Percentiles rank a stretch among this genome's conserved stretches.
phyloP scores from a whole-genome alignment of 2,329 filamentous ascomycete species.

The Sodiomyces alkalinus region DNA sequence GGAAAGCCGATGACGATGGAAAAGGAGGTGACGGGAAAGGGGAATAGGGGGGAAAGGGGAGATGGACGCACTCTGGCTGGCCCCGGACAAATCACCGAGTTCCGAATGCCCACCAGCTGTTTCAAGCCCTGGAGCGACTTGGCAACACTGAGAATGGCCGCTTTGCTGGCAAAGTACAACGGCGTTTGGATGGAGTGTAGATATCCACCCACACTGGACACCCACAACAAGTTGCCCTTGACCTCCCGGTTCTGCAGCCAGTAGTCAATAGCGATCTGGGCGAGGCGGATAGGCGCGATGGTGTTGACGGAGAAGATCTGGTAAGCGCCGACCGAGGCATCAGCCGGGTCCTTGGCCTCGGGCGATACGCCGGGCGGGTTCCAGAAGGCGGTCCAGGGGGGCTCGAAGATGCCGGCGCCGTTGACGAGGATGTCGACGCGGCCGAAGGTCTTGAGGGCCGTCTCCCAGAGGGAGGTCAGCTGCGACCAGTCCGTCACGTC shows the following conservation, averaged over 20 bases:
- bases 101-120: constrained; percentile 1
- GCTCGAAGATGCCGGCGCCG: constrained; percentile 12
- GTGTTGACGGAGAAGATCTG: constrained; percentile 13
- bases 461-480: constrained; percentile 12
- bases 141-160: constrained; percentile 7
- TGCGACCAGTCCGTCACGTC: constrained; percentile 13
- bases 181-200: constrained; percentile 14
- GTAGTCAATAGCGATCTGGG: constrained; percentile 14
- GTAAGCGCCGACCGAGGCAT: constrained; percentile 11
- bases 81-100: constrained; percentile 1
- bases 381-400: constrained; percentile 13
- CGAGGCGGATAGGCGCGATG: constrained; percentile 12
- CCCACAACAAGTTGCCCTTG: constrained; percentile 21
- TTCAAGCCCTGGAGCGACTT: background rate
- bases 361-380: constrained; percentile 11
- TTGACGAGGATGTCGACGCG: constrained; percentile 8
- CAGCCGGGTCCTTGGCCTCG: constrained; percentile 7
- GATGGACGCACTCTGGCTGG: too few relatives aligned
- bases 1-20: too few relatives aligned
- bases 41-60: too few relatives aligned
- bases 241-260: constrained; percentile 12
- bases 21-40: too few relatives aligned
- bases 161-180: constrained; percentile 15
- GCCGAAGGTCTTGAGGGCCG: constrained; percentile 5
- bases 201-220: constrained; percentile 15